phyloP scores from a whole-genome alignment of 108 stramenopile species.

The Pseudonitzschia multiseries region DNA sequence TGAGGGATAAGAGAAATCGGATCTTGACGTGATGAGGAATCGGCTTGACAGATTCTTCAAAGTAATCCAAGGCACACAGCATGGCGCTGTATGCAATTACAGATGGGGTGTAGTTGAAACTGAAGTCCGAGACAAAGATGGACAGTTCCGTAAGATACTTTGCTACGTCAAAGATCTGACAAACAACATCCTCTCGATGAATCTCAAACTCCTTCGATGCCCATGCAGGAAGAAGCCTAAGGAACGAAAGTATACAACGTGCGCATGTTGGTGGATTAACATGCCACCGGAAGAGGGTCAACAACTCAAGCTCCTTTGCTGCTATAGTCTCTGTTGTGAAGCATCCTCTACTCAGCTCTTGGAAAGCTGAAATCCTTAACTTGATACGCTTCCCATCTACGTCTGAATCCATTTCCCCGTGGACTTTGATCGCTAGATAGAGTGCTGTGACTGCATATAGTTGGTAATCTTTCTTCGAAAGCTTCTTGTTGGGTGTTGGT shows the following conservation, averaged over 20 bases:
- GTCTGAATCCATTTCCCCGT: conserved; percentile 50
- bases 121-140: conserved; percentile 40
- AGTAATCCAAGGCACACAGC: conserved; percentile 55
- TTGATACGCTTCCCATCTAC: conserved; percentile 36
- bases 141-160: conserved; percentile 60
- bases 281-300: conserved; percentile 51
- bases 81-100: conserved; percentile 61
- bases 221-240: conserved; percentile 40
- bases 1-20: conserved; percentile 11
- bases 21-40: conserved; percentile 6
- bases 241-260: conserved; percentile 37
- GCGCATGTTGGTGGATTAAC: conserved; percentile 56
- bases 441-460: conserved; percentile 59
- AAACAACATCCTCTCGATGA: conserved; percentile 8
- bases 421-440: conserved; percentile 69
- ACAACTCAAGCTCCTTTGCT: conserved; percentile 53
- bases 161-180: conserved; percentile 38
- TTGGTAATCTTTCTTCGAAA: conserved; percentile 43
- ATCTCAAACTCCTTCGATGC: not conserved
- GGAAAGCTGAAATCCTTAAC: conserved; percentile 53
- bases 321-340: conserved; percentile 61
- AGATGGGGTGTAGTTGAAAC: conserved; percentile 42
- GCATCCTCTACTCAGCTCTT: conserved; percentile 68
- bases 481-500: conserved; percentile 5
- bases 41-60: conserved; percentile 18